Conservation (phyloP, 1,284 basidiomycete genomes). For the Rhodotorula glutinis region DNA sequence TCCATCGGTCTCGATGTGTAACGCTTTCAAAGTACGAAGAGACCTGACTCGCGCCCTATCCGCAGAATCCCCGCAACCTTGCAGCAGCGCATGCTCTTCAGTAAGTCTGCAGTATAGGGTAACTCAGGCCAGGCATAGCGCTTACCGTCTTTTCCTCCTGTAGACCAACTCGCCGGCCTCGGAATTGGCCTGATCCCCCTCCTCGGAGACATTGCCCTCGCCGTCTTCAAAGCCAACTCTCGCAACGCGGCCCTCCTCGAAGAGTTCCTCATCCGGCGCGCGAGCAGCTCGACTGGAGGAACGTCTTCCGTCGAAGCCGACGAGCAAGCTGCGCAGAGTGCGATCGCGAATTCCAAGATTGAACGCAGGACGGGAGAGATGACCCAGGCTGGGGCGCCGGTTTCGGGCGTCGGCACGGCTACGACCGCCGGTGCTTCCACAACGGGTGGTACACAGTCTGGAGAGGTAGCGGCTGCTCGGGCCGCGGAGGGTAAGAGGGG, state of each 20-base stretch:
- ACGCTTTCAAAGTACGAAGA: too few relatives aligned
- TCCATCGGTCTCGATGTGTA: too few relatives aligned
- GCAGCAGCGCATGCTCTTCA: slow-evolving; percentile 35
- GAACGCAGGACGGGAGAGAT: slow-evolving; percentile 22
- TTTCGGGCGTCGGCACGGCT: background rate
- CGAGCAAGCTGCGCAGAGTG: slow-evolving; percentile 10
- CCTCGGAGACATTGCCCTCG: slow-evolving; percentile 35
- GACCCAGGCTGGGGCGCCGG: background rate
- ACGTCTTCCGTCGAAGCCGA: background rate
- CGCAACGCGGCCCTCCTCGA: slow-evolving; percentile 38
- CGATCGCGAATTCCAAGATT: slow-evolving; percentile 6
- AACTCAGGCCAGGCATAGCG: too few relatives aligned
- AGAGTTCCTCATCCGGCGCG: slow-evolving; percentile 39
- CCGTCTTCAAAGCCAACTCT: slow-evolving; percentile 39
- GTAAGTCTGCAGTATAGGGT: slow-evolving; percentile 1
- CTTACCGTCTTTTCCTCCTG: too few relatives aligned
- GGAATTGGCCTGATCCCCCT: slow-evolving; percentile 22
- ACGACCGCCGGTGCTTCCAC: background rate
- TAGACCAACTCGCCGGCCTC: slow-evolving; percentile 23
- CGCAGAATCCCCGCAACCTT: slow-evolving; percentile 19
- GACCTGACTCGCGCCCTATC: too few relatives aligned
- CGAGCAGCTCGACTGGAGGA: background rate
- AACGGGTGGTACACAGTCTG: background rate
- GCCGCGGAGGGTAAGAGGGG: background rate
- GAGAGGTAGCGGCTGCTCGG: background rate